Percentiles rank a stretch among this genome's conserved stretches.
These are phyloP conservation scores for Stipa capillata DNA, from an alignment of 176 grass and related monocot genomes.

Conservation along the genomic window DNA sequence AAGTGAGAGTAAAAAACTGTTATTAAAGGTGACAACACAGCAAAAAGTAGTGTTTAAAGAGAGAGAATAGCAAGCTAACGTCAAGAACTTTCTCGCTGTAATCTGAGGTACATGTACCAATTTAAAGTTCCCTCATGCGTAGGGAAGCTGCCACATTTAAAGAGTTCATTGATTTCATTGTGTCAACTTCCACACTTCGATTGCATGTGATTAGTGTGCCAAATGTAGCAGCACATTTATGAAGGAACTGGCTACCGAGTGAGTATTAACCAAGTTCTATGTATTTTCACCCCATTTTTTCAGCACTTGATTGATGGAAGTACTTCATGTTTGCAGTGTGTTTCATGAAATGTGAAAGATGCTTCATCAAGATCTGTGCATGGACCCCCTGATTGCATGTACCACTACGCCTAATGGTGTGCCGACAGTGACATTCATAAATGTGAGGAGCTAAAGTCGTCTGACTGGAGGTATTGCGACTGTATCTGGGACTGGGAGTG, in stretches of 20 bases:
- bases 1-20: background rate
- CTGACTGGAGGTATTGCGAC: background rate
- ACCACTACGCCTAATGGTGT: background rate
- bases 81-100: background rate
- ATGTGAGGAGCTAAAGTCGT: background rate
- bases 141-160: background rate
- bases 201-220: background rate
- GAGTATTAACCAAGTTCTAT: background rate
- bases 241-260: background rate
- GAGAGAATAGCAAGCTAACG: background rate
- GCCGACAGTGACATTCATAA: slow-evolving; percentile 1
- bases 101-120: background rate
- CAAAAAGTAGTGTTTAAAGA: background rate
- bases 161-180: slow-evolving; percentile 10
- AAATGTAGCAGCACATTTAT: background rate
- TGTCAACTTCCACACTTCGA: background rate
- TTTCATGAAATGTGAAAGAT: slow-evolving; percentile 8
- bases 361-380: background rate
- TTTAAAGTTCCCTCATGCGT: slow-evolving; percentile 10
- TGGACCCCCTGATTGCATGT: background rate
- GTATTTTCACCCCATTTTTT: background rate
- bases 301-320: background rate
- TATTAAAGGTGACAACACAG: background rate
- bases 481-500: background rate
- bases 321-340: background rate